phyloP scores from a whole-genome alignment of 2,329 filamentous ascomycete species.

The Aspergillus alliaceus region DNA sequence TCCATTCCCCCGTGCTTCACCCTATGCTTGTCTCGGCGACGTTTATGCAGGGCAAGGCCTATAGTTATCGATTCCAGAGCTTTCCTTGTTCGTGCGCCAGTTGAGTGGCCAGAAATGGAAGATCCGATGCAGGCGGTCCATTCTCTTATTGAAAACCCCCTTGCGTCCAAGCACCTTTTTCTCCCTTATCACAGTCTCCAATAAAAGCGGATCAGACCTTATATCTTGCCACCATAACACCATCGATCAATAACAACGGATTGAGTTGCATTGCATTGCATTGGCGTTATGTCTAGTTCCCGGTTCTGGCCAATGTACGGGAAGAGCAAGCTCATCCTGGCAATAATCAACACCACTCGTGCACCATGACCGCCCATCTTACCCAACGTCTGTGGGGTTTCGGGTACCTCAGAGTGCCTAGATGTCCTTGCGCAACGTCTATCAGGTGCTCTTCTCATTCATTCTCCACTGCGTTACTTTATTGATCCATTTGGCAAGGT shows the following conservation, averaged over 20 bases:
- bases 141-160: slow-evolving; percentile 15
- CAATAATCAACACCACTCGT: slow-evolving; percentile 14
- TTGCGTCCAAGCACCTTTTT: slow-evolving; percentile 18
- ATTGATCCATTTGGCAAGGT: slow-evolving; percentile 12
- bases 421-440: slow-evolving; percentile 9
- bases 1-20: slow-evolving; percentile 12
- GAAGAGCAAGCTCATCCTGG: slow-evolving; percentile 9
- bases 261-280: slow-evolving; percentile 28
- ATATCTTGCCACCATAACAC: slow-evolving; percentile 8
- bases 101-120: slow-evolving; percentile 8
- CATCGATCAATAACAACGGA: slow-evolving; percentile 18
- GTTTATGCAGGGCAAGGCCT: slow-evolving; percentile 17
- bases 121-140: slow-evolving; percentile 8
- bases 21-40: slow-evolving; percentile 12
- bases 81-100: slow-evolving; percentile 5
- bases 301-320: slow-evolving; percentile 6
- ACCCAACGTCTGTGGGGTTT: slow-evolving; percentile 8
- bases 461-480: slow-evolving; percentile 20
- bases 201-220: slow-evolving; percentile 4
- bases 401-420: neutral
- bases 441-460: neutral
- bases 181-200: slow-evolving; percentile 6
- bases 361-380: slow-evolving; percentile 9
- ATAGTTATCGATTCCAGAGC: slow-evolving; percentile 10
- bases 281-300: slow-evolving; percentile 14